Conservation (phyloP, 2,329 filamentous ascomycete species). For the Nemania bipapillata region DNA sequence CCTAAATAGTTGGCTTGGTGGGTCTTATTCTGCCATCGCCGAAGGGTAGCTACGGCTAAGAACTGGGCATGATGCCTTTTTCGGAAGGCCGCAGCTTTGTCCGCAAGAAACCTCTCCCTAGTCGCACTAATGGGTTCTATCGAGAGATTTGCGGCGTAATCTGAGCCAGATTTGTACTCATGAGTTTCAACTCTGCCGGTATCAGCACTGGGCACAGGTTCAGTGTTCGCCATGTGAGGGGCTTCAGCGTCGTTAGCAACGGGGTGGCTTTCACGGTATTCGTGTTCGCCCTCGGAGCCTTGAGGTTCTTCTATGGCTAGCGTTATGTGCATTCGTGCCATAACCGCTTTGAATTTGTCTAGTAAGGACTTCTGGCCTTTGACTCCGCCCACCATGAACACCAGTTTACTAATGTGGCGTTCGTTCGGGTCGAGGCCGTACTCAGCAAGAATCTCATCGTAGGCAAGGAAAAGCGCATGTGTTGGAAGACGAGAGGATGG, state of each 20-base stretch:
- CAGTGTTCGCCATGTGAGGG: slow-evolving; percentile 39
- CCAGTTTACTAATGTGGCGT: slow-evolving; percentile 77
- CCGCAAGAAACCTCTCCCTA: slow-evolving; percentile 31
- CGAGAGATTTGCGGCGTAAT: background rate
- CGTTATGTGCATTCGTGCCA: slow-evolving; percentile 76
- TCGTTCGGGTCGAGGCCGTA: slow-evolving; percentile 78
- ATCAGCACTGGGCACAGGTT: slow-evolving; percentile 13
- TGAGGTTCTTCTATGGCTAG: slow-evolving; percentile 66
- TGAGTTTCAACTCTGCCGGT: slow-evolving; percentile 15
- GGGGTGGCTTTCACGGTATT: slow-evolving; percentile 42
- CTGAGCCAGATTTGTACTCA: slow-evolving; percentile 5
- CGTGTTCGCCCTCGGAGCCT: slow-evolving; percentile 38
- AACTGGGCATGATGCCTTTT: slow-evolving; percentile 45
- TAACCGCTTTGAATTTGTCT: slow-evolving; percentile 75
- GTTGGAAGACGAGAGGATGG: slow-evolving; percentile 74
- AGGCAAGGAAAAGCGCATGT: slow-evolving; percentile 82
- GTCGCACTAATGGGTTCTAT: slow-evolving; percentile 23
- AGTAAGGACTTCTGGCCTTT: slow-evolving; percentile 67
- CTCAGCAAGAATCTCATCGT: slow-evolving; percentile 77
- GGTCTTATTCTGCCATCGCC: slow-evolving; percentile 48
- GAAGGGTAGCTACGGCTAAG: slow-evolving; percentile 41
- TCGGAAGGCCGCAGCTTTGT: slow-evolving; percentile 46
- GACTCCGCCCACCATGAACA: slow-evolving; percentile 80
- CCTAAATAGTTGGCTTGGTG: slow-evolving; percentile 40
- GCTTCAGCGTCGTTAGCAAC: slow-evolving; percentile 34